Evolutionary conservation across 495 filamentous ascomycete genomes (phyloP).

Genomic region (Trichocladium antarcticum): DNA sequence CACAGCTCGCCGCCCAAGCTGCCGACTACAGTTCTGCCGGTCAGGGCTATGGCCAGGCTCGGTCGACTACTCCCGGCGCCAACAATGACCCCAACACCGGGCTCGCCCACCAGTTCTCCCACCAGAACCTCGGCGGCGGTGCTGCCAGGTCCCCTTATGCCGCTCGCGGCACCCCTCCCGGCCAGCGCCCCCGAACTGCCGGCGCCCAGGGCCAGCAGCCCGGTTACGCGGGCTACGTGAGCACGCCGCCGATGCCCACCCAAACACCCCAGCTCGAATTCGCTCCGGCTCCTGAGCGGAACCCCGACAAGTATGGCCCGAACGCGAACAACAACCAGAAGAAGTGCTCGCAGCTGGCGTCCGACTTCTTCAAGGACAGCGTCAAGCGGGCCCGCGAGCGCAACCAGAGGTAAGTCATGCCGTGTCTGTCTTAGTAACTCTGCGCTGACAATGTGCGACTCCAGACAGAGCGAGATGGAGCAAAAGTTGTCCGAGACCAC

Average conservation of each 20-base stretch:
- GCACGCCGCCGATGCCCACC: constrained; percentile 51
- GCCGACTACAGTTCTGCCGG: constrained; percentile 25
- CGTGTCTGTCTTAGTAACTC: background rate
- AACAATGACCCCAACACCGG: constrained; percentile 65
- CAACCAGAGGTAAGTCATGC: constrained; percentile 64
- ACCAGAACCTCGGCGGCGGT: constrained; percentile 78
- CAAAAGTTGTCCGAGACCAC: constrained; percentile 63
- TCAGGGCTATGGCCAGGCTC: constrained; percentile 45
- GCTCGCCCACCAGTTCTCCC: constrained; percentile 88
- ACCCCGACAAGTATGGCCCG: constrained; percentile 60
- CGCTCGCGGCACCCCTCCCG: constrained; percentile 56
- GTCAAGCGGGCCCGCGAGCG: constrained; percentile 84
- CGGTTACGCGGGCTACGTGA: constrained; percentile 53
- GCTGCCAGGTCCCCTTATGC: constrained; percentile 55
- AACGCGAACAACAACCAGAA: constrained; percentile 56
- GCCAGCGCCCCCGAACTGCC: constrained; percentile 66
- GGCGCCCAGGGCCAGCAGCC: constrained; percentile 49
- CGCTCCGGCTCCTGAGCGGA: constrained; percentile 53
- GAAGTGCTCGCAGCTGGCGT: constrained; percentile 65
- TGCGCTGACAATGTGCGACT: constrained; percentile 2
- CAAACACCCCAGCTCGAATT: constrained; percentile 40
- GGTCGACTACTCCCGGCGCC: constrained; percentile 44
- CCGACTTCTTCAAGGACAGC: constrained; percentile 90
- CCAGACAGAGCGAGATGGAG: constrained; percentile 82
- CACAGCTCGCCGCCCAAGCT: constrained; percentile 20